phyloP scores from a whole-genome alignment of 352 stramenopile species.

The Phytophthora macrochlamydospora region DNA sequence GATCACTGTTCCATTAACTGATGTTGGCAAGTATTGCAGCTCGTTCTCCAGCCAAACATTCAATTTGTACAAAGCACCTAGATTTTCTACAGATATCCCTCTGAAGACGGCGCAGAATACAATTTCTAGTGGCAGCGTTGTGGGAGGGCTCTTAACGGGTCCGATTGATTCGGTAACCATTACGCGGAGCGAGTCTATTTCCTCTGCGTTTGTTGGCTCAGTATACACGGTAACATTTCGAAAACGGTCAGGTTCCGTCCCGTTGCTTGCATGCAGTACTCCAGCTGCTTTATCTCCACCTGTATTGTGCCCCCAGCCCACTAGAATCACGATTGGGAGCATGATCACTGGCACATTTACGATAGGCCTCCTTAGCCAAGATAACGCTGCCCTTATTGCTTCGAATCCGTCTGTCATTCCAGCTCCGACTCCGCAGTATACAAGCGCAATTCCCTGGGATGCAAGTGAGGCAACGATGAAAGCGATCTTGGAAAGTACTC shows the following conservation, averaged over 20 bases:
- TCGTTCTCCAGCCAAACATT: conserved; percentile 40
- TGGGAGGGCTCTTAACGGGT: conserved; percentile 51
- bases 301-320: not conserved
- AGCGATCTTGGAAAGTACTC: conserved; percentile 45
- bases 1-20: conserved; percentile 43
- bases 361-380: conserved; percentile 54
- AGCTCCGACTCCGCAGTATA: conserved; percentile 23
- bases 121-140: conserved; percentile 41
- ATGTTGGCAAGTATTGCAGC: conserved; percentile 63
- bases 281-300: conserved; percentile 1
- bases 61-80: conserved; percentile 63
- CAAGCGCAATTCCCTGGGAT: conserved; percentile 70
- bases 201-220: conserved; percentile 52
- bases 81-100: conserved; percentile 41
- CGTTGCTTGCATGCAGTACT: conserved; percentile 56
- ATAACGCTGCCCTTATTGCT: conserved; percentile 12
- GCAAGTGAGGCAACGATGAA: conserved; percentile 68
- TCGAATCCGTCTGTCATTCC: conserved; percentile 11
- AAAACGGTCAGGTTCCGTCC: conserved; percentile 62
- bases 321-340: conserved; percentile 53
- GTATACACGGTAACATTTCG: conserved; percentile 71
- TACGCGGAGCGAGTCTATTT: conserved; percentile 39
- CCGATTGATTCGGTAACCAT: conserved; percentile 66
- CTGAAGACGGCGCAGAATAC: conserved; percentile 48
- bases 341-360: conserved; percentile 74